A percentile compares a stretch with the other conserved stretches of the same genome.
phyloP scores from a whole-genome alignment of 2,329 filamentous ascomycete species.

The Penicillium polonicum region DNA sequence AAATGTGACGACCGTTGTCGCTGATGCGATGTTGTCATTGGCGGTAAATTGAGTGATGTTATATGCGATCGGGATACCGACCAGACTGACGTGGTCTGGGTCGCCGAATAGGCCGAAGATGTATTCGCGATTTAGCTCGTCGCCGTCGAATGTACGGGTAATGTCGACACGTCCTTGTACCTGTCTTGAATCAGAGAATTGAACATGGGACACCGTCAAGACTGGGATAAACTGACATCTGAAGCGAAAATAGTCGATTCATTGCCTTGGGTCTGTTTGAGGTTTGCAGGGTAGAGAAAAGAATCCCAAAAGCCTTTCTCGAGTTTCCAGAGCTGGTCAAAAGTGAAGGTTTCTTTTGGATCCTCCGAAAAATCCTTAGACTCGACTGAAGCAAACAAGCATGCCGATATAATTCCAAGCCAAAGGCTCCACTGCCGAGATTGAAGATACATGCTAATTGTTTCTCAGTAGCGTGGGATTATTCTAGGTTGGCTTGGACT shows the following conservation, averaged over 20 bases:
- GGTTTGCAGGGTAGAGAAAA: constrained; percentile 28
- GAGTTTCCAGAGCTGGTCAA: constrained; percentile 25
- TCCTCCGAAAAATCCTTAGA: not conserved
- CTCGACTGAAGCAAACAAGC: not conserved
- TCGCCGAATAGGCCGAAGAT: constrained; percentile 30
- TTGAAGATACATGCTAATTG: not conserved
- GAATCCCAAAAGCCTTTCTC: constrained; percentile 26
- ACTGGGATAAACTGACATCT: constrained; percentile 13
- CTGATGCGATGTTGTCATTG: constrained; percentile 23
- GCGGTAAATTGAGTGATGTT: constrained; percentile 29
- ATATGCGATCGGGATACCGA: constrained; percentile 25
- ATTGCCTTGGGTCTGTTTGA: constrained; percentile 23
- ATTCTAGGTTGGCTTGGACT: not conserved
- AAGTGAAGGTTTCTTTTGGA: constrained; percentile 14
- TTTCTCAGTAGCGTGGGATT: not conserved
- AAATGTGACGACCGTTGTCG: constrained; percentile 26
- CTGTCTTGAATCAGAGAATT: constrained; percentile 5
- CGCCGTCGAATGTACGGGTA: constrained; percentile 27
- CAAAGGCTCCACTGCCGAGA: no score
- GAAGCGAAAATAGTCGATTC: constrained; percentile 23
- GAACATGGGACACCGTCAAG: not conserved
- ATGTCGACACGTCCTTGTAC: constrained; percentile 30
- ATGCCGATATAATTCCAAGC: not conserved
- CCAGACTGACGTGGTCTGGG: constrained; percentile 18
- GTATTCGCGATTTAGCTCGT: constrained; percentile 30